Conservation (phyloP, 2,329 filamentous ascomycete genomes). For the Venturia asperata region DNA sequence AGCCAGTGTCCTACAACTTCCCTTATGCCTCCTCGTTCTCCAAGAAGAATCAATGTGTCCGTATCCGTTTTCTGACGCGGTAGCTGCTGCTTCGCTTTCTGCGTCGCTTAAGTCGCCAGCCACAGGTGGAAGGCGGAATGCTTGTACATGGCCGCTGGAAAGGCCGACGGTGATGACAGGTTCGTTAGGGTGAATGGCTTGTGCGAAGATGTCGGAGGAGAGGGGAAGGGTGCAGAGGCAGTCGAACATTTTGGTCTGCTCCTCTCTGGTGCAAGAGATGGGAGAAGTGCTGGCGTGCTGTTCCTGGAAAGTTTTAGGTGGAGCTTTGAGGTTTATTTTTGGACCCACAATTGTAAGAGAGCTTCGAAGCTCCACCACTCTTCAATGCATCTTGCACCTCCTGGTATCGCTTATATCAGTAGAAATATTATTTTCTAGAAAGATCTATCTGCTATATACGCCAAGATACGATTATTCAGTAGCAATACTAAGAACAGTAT, state of each 20-base stretch:
- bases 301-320: background rate
- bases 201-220: conserved; percentile 77
- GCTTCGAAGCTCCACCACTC: no score
- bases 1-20: conserved; percentile 75
- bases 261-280: background rate
- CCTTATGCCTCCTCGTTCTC: conserved; percentile 86
- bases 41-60: conserved; percentile 76
- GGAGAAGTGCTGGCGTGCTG: background rate
- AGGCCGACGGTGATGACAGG: conserved; percentile 82
- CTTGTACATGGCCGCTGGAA: conserved; percentile 76
- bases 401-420: no score
- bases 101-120: conserved; percentile 39
- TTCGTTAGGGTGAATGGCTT: conserved; percentile 76
- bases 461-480: no score
- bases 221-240: conserved; percentile 87
- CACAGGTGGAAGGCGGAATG: conserved; percentile 63
- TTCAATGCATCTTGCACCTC: no score
- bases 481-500: no score
- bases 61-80: conserved; percentile 52
- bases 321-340: background rate
- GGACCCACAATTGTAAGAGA: background rate
- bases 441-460: no score
- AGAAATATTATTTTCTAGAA: no score
- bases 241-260: conserved; percentile 63
- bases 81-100: conserved; percentile 41